Conservation (phyloP, 805 yeast species). For the Candida verbasci region DNA sequence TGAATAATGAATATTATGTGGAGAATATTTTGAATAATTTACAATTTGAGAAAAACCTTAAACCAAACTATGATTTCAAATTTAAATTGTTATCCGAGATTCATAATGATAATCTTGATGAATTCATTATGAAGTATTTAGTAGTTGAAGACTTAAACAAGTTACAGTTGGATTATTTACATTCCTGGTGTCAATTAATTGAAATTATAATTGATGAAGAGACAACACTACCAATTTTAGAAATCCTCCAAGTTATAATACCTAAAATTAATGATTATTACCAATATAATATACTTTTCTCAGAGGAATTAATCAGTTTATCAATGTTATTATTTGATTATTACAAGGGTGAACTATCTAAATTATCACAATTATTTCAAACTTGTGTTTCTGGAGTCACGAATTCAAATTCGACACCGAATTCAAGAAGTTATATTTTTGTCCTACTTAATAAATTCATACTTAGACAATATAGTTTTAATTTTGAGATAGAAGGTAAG, state of each 20-base stretch:
- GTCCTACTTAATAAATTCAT: conserved; percentile 65
- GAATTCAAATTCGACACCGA: conserved; percentile 62
- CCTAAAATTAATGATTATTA: conserved; percentile 77
- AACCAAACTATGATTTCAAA: conserved; percentile 34
- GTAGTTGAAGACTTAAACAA: conserved; percentile 45
- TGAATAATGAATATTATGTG: conserved; percentile 24
- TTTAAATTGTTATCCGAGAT: conserved; percentile 28
- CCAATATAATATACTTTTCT: conserved; percentile 57
- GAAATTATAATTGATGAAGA: conserved; percentile 53
- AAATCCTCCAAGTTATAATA: conserved; percentile 67
- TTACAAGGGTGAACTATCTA: conserved; percentile 32
- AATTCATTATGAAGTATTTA: conserved; percentile 41
- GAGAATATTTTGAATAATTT: conserved; percentile 32
- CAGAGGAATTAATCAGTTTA: conserved; percentile 73
- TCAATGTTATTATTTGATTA: conserved; percentile 66
- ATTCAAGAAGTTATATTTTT: conserved; percentile 75
- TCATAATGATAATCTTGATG: conserved; percentile 25
- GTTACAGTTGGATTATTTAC: conserved; percentile 58
- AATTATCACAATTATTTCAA: conserved; percentile 66
- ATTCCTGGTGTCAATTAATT: conserved; percentile 79
- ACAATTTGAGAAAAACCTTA: conserved; percentile 8
- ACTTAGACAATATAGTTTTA: conserved; percentile 36
- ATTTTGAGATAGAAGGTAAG: conserved; percentile 31
- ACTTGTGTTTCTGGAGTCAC: conserved; percentile 71
- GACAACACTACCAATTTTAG: conserved; percentile 52